Conservation (phyloP, 441 rosid species). For the Populus hybrid region DNA sequence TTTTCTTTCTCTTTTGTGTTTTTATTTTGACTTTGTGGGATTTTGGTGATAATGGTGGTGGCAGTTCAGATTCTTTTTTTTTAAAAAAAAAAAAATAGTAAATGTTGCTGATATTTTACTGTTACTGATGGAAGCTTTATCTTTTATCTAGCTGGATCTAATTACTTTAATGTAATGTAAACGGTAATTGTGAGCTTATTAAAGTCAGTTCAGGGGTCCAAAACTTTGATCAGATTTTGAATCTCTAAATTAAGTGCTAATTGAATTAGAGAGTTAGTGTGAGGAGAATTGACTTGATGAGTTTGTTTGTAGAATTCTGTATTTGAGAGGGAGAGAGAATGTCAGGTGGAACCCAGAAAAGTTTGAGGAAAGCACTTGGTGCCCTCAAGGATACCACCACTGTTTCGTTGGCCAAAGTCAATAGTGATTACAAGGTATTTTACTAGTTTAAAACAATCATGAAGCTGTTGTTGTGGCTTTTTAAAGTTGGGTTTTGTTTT, state of each 20-base stretch:
- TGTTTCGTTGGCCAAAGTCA: conserved; percentile 95
- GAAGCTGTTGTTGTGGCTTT: neutral
- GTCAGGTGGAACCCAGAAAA: conserved; percentile 88
- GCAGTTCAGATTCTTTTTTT: neutral
- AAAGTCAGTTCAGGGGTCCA: conserved; percentile 1
- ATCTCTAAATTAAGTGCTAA: neutral
- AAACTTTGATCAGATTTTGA: conserved; percentile 10
- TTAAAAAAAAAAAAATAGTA: too few species aligned
- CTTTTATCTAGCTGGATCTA: conserved; percentile 17
- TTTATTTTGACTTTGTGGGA: neutral
- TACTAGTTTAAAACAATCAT: neutral
- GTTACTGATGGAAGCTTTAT: neutral
- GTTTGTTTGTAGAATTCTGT: conserved; percentile 38
- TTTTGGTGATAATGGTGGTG: neutral
- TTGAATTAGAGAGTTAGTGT: neutral
- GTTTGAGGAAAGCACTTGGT: conserved; percentile 95
- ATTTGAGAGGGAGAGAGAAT: conserved; percentile 46
- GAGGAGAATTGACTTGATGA: conserved; percentile 11
- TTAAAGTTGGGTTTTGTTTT: neutral
- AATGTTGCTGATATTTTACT: neutral
- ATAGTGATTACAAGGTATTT: conserved; percentile 85
- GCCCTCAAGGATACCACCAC: conserved; percentile 95
- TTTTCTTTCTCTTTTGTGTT: neutral
- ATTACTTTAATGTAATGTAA: conserved; percentile 13
- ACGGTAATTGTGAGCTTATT: neutral